Evolutionary conservation across 306 rosid species (phyloP).

Genomic region (Acmispon strigosus): DNA sequence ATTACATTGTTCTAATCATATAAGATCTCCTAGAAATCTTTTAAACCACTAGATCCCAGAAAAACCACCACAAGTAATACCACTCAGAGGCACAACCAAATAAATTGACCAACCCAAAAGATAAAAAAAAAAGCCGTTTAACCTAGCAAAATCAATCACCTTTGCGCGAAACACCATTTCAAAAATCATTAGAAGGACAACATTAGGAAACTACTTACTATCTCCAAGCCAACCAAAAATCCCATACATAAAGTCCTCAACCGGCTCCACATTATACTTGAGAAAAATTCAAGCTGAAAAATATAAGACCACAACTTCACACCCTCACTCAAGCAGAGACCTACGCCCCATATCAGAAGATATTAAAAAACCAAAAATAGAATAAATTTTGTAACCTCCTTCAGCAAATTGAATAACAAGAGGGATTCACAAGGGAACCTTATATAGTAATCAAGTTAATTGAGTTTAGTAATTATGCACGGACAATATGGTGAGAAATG

Average conservation of each 20-base stretch:
- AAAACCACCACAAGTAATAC: neutral
- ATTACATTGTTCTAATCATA: neutral
- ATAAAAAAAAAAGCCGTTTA: neutral
- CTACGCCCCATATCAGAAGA: neutral
- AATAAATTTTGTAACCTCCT: neutral
- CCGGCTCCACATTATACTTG: neutral
- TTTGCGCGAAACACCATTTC: neutral
- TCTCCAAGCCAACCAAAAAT: neutral
- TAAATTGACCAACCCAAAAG: neutral
- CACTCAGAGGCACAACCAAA: neutral
- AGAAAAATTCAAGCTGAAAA: neutral
- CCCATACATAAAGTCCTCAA: neutral
- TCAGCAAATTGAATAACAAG: slow-evolving; percentile 1
- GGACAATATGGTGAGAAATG: too few relatives aligned
- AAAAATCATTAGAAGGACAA: neutral
- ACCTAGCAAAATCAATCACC: neutral
- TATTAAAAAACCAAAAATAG: neutral
- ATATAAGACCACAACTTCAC: neutral
- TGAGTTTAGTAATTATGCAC: too few relatives aligned
- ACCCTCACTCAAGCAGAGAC: neutral
- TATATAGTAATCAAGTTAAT: neutral
- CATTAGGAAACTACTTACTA: neutral
- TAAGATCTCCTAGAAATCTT: neutral
- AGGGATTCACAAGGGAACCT: neutral
- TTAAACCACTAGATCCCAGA: neutral